A percentile compares a stretch with the other conserved stretches of the same genome.
Conservation (phyloP, 345 rosid genomes). For the Populus ilicifolia region DNA sequence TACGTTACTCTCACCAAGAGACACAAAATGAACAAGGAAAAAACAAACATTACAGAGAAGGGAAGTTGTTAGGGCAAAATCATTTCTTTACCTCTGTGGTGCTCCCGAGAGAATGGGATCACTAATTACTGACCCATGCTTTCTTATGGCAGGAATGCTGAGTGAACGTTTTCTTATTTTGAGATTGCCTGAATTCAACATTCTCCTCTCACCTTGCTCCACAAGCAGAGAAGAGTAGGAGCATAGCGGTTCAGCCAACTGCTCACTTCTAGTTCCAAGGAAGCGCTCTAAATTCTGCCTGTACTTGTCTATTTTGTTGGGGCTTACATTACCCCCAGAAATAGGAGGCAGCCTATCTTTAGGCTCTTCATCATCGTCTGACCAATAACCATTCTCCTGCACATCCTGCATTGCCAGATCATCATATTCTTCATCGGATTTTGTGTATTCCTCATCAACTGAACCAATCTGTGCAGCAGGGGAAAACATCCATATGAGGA, state of each 20-base stretch:
- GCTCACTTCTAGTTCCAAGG: slow-evolving; percentile 45
- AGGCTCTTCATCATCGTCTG: slow-evolving; percentile 53
- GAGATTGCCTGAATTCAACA: slow-evolving; percentile 29
- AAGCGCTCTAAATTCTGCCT: slow-evolving; percentile 53
- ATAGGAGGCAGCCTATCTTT: slow-evolving; percentile 26
- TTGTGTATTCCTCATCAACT: slow-evolving; percentile 91
- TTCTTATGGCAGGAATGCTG: slow-evolving; percentile 70
- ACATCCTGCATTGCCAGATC: slow-evolving; percentile 89
- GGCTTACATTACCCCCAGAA: slow-evolving; percentile 4
- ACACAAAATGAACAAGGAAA: neutral
- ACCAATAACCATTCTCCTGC: slow-evolving; percentile 53
- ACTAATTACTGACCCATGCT: slow-evolving; percentile 38
- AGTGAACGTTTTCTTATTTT: slow-evolving; percentile 68
- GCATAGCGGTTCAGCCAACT: slow-evolving; percentile 44
- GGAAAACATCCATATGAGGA: neutral
- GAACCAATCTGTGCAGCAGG: slow-evolving; percentile 70
- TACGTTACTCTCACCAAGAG: neutral
- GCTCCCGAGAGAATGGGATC: slow-evolving; percentile 62
- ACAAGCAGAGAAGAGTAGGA: slow-evolving; percentile 34
- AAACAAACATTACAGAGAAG: neutral
- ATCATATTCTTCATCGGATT: slow-evolving; percentile 93
- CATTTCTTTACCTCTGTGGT: slow-evolving; percentile 36
- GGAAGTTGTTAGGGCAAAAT: neutral
- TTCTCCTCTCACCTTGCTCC: slow-evolving; percentile 41
- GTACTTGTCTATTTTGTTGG: slow-evolving; percentile 45